Percentiles rank a stretch among this genome's conserved stretches.
These are phyloP conservation scores for Tagetes erecta DNA, from an alignment of 129 eudicot genomes.

Conservation along the genomic window DNA sequence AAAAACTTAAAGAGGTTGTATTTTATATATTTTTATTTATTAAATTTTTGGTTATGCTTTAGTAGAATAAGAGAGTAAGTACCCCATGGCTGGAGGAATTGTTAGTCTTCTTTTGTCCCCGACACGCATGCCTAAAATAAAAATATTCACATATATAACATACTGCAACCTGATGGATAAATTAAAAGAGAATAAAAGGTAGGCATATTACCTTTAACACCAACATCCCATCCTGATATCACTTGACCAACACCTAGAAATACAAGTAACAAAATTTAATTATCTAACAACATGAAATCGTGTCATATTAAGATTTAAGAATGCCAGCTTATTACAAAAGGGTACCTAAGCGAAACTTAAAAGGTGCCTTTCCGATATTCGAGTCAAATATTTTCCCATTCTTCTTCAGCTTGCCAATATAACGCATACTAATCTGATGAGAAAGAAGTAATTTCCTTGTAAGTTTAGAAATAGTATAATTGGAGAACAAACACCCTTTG, in stretches of 20 bases:
- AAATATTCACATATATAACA: background rate
- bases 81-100: conserved; percentile 99
- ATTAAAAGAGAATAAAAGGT: background rate
- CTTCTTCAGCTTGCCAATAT: conserved; percentile 91
- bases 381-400: conserved; percentile 88
- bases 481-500: background rate
- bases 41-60: background rate
- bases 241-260: conserved; percentile 77
- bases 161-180: background rate
- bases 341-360: conserved; percentile 82
- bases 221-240: conserved; percentile 98
- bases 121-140: conserved; percentile 78
- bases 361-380: conserved; percentile 75
- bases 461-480: conserved; percentile 5
- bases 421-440: conserved; percentile 69
- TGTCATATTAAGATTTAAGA: background rate
- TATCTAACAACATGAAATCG: background rate
- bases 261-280: background rate
- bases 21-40: background rate
- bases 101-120: conserved; percentile 97
- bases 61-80: conserved; percentile 4
- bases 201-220: conserved; percentile 65
- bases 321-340: background rate
- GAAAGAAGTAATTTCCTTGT: background rate
- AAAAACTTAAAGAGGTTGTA: background rate